phyloP scores from a whole-genome alignment of 306 rosid species.

The Quercus mongolica region DNA sequence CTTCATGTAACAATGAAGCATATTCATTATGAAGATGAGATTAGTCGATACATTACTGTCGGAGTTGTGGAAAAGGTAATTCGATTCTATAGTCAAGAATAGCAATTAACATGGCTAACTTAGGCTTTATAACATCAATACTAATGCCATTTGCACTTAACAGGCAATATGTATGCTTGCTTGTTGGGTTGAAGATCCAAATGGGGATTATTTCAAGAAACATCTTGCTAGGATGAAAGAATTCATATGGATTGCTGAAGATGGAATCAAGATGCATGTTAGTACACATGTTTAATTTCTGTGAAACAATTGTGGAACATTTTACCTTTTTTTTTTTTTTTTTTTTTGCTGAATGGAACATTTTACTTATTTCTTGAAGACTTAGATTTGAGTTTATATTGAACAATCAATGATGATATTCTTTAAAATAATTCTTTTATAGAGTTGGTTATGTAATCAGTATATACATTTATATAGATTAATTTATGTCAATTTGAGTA shows the following conservation, averaged over 20 bases:
- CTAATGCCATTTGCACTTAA: not conserved
- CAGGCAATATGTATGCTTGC: conserved; percentile 39
- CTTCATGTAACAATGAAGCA: conserved; percentile 23
- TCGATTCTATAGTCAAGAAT: not conserved
- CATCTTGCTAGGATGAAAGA: conserved; percentile 32
- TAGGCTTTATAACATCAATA: not conserved
- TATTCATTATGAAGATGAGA: conserved; percentile 41
- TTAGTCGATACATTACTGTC: conserved; percentile 26
- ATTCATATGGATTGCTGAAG: conserved; percentile 38
- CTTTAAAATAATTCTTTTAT: no score
- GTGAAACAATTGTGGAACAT: not conserved
- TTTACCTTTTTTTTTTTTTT: no score
- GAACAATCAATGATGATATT: no score
- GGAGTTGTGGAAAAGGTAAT: conserved; percentile 38
- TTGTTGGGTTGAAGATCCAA: conserved; percentile 44
- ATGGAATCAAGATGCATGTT: conserved; percentile 40
- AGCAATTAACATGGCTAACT: not conserved
- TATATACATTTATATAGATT: no score
- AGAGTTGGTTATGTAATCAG: no score
- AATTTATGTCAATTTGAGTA: no score
- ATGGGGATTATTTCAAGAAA: conserved; percentile 31
- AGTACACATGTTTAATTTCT: not conserved
- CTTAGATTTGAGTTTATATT: not conserved
- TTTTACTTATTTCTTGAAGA: not conserved
- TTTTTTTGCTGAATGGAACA: no score